Conservation (phyloP, 805 yeast genomes). For the Kluyveromyces siamensis region DNA sequence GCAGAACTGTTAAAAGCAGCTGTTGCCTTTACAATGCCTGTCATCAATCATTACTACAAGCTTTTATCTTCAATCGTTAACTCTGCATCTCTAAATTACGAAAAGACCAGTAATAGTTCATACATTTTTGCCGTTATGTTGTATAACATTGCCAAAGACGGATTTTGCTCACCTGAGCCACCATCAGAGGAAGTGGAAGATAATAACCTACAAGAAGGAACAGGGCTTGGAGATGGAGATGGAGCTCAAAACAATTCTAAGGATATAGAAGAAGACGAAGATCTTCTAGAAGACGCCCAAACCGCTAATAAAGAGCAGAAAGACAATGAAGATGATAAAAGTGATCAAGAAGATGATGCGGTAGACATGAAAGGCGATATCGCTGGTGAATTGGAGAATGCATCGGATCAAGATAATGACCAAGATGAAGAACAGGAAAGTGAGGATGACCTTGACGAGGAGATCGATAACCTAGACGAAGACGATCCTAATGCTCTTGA, state of each 20-base stretch:
- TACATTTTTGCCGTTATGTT: conserved; percentile 49
- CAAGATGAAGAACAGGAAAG: conserved; percentile 44
- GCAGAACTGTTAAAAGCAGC: conserved; percentile 39
- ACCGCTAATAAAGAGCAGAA: conserved; percentile 66
- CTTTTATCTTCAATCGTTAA: conserved; percentile 37
- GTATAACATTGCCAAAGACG: conserved; percentile 57
- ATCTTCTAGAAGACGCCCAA: conserved; percentile 69
- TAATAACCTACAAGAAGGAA: conserved; percentile 71
- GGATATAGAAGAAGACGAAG: conserved; percentile 88
- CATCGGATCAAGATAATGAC: conserved; percentile 53
- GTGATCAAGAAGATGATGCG: conserved; percentile 78
- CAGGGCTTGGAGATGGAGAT: conserved; percentile 87
- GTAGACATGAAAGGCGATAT: conserved; percentile 93
- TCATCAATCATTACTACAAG: conserved; percentile 48
- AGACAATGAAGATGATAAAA: conserved; percentile 49
- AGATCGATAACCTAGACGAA: conserved; percentile 80
- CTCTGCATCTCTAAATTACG: conserved; percentile 41
- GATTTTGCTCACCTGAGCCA: conserved; percentile 89
- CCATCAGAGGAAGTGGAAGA: conserved; percentile 53
- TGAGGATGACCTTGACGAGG: conserved; percentile 76
- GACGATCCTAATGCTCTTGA: conserved; percentile 91
- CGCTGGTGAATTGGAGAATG: conserved; percentile 87
- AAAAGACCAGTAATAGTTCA: conserved; percentile 50
- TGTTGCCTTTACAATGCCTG: conserved; percentile 50
- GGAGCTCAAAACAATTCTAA: conserved; percentile 77